Conservation (phyloP, 371 early-diverging fungal species). For the Mucor piriformis region DNA sequence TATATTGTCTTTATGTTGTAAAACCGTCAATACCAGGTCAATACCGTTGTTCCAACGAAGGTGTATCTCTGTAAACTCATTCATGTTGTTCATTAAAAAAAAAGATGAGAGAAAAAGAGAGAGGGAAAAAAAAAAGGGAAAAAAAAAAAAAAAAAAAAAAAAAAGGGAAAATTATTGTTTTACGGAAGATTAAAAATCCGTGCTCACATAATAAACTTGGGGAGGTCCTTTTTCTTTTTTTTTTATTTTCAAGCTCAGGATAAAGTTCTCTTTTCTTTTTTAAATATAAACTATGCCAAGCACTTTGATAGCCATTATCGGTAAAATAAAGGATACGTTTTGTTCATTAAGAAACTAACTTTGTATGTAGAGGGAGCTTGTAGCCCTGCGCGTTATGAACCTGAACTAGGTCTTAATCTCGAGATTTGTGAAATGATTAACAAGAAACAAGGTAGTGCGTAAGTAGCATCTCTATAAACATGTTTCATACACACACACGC, state of each 20-base stretch:
- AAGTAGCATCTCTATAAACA: too few relatives aligned
- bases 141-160: conserved; percentile 1
- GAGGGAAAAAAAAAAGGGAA: neutral
- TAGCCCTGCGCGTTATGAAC: conserved; percentile 68
- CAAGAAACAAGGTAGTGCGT: conserved; percentile 83
- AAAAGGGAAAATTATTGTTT: neutral
- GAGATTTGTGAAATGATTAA: conserved; percentile 96
- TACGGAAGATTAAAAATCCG: neutral
- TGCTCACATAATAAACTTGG: too few relatives aligned
- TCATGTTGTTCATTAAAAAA: neutral
- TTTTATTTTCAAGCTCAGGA: neutral
- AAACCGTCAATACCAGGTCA: conserved; percentile 3
- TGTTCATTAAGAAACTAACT: neutral
- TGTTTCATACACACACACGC: too few relatives aligned
- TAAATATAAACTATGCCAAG: conserved; percentile 15
- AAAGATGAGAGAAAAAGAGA: neutral
- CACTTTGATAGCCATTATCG: conserved; percentile 28
- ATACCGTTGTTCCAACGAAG: conserved; percentile 15
- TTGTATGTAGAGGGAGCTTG: conserved; percentile 76
- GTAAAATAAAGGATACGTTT: conserved; percentile 5
- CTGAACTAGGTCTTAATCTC: conserved; percentile 87
- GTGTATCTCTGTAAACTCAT: conserved; percentile 9
- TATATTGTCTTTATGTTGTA: conserved; percentile 3
- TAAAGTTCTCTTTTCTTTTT: neutral
- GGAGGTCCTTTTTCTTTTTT: neutral